phyloP scores from a whole-genome alignment of 208 protist genomes.

The Porcisia deanei region DNA sequence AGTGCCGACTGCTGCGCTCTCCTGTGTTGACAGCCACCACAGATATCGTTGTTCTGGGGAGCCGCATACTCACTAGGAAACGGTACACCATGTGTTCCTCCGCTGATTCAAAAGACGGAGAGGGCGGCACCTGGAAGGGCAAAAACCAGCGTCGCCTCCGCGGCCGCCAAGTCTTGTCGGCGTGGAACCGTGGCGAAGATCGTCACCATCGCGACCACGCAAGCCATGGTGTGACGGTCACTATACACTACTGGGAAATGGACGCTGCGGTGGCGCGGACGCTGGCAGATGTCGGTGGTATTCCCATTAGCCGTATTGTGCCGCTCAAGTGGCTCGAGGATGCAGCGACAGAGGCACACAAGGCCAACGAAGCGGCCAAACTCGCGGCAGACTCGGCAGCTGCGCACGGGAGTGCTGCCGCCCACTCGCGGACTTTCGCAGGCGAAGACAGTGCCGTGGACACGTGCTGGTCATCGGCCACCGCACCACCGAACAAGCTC shows the following conservation, averaged over 20 bases:
- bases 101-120: neutral
- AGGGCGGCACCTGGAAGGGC: neutral
- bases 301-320: slow-evolving; percentile 24
- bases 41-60: slow-evolving; percentile 79
- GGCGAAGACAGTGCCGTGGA: neutral
- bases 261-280: slow-evolving; percentile 17
- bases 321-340: slow-evolving; percentile 44
- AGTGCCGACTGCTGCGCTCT: slow-evolving; percentile 63
- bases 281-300: slow-evolving; percentile 30
- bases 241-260: slow-evolving; percentile 27
- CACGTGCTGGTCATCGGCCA: slow-evolving; percentile 9
- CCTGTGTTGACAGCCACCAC: slow-evolving; percentile 51
- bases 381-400: slow-evolving; percentile 1
- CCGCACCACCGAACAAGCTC: slow-evolving; percentile 16
- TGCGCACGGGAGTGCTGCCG: neutral
- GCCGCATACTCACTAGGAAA: slow-evolving; percentile 29
- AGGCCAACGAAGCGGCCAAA: slow-evolving; percentile 3
- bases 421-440: no score
- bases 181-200: neutral
- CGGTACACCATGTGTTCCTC: slow-evolving; percentile 9
- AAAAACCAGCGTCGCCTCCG: neutral
- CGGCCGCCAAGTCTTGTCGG: neutral
- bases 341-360: slow-evolving; percentile 10
- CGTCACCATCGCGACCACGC: neutral
- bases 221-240: neutral